Evolutionary conservation across 441 rosid genomes (phyloP), one percentile per base, ranked within the genome.

Genomic region (Rhodomyrtus psidioides): DNA sequence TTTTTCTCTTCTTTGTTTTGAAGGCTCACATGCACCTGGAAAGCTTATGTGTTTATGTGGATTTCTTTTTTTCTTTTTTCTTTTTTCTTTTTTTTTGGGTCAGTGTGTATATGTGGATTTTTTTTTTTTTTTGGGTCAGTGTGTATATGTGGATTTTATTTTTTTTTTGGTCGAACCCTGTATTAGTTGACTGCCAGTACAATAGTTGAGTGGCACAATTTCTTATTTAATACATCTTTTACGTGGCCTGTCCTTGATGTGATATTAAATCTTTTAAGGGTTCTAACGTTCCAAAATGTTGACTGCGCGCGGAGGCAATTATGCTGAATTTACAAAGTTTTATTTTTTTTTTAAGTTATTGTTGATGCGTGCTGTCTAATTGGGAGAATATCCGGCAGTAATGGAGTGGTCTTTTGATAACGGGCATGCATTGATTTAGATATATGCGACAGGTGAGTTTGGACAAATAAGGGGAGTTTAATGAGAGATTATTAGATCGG

Each of bases 401-500:
- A 62, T 62, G 75, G 9, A 30, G 44, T 62, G 30, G 24, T 82
- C 55, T 16, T 89, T 75, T 86, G 58, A 84, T 83, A 84, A 79
- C 93, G 94, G 98, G 98, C 98, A 84, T 97, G 93, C 88, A 34
- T 34, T 34, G 34, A 34, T 34, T 34, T 34, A 34, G 34, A 34
- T 34, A 34, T 34, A 34, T 34, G 34, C 4, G 34, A 34, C 34
- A 95, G 93, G 94, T 49, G 97, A 97, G 85, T 92, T 88, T 85
- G 94, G 92, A 57, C 91, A 93, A 91, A 94, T 97, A 1, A 85
- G 98, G 53, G 93, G 44, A 91, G 83, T 88, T 96, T 16, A 96
- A 96, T 62, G 95, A 93, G 90, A 93, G 97, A 79, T 93, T 96
- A 30, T 88, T 96, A 85, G 97, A 94, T 84, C 94, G 98, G 19